Conservation (phyloP, 2,329 filamentous ascomycete genomes). For the Rhynchosporium agropyri region DNA sequence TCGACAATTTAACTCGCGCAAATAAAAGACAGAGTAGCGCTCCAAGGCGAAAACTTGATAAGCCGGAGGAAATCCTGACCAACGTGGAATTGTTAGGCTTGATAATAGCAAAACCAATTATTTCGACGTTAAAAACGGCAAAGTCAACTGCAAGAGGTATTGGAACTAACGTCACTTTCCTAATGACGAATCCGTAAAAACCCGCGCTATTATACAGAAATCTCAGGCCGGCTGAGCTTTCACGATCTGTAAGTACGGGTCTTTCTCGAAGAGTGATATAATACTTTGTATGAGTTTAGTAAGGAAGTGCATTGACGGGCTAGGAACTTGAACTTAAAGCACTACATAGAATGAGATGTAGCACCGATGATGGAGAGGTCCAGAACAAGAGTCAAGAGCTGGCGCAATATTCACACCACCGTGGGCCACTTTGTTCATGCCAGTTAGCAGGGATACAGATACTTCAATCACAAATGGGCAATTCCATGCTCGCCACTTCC, state of each 20-base stretch:
- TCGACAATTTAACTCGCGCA: constrained; percentile 46
- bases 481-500: constrained; percentile 1
- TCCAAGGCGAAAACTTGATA: constrained; percentile 44
- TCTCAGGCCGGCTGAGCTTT: background rate
- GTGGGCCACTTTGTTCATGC: background rate
- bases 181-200: background rate
- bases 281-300: background rate
- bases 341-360: background rate
- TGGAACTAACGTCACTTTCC: background rate
- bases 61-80: constrained; percentile 45
- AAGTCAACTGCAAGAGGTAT: constrained; percentile 14
- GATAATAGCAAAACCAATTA: constrained; percentile 37
- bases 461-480: background rate
- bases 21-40: constrained; percentile 44
- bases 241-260: background rate
- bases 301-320: background rate
- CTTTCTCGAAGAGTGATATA: background rate
- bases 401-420: constrained; percentile 3
- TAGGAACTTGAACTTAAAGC: background rate
- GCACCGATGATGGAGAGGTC: constrained; percentile 4
- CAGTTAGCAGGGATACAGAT: background rate
- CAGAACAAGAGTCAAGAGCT: background rate
- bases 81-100: constrained; percentile 27
- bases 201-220: background rate
- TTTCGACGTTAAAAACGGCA: constrained; percentile 10